Evolutionary conservation across 2,329 filamentous ascomycete genomes (phyloP), one percentile per base, ranked within the genome.

Genomic region (Pyrenophora tritici-repentis): DNA sequence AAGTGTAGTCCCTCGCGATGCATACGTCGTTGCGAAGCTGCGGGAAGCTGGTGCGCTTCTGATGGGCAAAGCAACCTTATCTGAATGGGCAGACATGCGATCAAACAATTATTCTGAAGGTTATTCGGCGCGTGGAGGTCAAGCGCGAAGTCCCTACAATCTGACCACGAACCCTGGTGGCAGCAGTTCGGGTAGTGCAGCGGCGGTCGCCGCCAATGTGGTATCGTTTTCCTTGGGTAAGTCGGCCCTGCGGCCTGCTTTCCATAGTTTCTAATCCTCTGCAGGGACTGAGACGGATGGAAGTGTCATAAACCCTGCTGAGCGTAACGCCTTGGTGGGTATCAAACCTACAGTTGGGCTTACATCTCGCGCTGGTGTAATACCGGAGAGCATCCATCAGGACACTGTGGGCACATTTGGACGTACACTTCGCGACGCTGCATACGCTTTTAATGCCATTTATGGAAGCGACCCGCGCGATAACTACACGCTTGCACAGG

Each of bases 321-420:
- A 87, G 67, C 77, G 86, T 4, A 89, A 88, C 64, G 81, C 79
- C 2, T 67, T 91, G 2, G 86, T 91, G 1, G 88, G 88, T 3
- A 82, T 91, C 68, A 91, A 91, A 73, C 87, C 88, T 1, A 91
- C 87, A 1, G 86, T 91, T 5, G 88, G 88, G 0, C 71, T 90
- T 42, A 90, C 86, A 0, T 89, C 87, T 7, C 77, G 86, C 35
- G 68, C 67, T 22, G 75, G 75, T 1, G 76, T 79, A 0, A 68
- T 91, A 29, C 89, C 88, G 0, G 86, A 88, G 63, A 83, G 80
- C 9, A 75, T 82, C 48, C 83, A 88, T 61, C 85, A 88, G 61
- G 89, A 91, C 62, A 85, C 83, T 0, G 82, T 91, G 0, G 89
- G 88, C 2, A 76, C 81, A 0, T 85, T 92, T 63, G 86, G 82